Evolutionary conservation across 495 filamentous ascomycete species (phyloP).

Genomic region (Cairneyella variabilis): DNA sequence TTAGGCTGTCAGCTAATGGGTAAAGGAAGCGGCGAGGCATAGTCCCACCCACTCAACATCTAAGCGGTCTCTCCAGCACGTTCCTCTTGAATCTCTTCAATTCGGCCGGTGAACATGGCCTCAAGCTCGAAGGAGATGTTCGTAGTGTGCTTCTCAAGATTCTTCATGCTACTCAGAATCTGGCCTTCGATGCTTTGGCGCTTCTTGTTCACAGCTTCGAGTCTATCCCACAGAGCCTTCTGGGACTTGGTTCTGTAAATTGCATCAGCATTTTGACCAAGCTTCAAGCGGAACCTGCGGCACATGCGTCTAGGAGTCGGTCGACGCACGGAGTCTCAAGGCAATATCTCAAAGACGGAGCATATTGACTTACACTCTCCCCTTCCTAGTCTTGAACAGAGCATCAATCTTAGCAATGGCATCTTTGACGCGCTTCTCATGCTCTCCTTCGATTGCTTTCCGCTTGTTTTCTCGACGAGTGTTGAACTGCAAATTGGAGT

Average conservation of each 20-base stretch:
- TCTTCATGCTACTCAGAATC: conserved; percentile 21
- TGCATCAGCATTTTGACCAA: too few species aligned
- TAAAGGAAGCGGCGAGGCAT: too few species aligned
- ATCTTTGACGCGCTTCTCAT: conserved; percentile 22
- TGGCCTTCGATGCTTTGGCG: conserved; percentile 19
- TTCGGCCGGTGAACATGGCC: conserved; percentile 20
- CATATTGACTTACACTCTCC: conserved; percentile 22
- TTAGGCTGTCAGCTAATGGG: too few species aligned
- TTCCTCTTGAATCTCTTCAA: conserved; percentile 21
- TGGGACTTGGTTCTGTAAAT: conserved; percentile 22
- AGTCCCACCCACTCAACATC: too few species aligned
- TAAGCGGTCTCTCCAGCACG: too few species aligned
- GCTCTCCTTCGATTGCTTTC: conserved; percentile 21
- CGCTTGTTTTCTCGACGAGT: conserved; percentile 24
- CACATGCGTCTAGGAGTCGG: too few species aligned
- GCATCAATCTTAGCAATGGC: conserved; percentile 19
- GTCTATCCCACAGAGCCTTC: conserved; percentile 7
- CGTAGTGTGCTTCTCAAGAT: conserved; percentile 15
- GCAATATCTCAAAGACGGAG: too few species aligned
- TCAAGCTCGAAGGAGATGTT: conserved; percentile 21
- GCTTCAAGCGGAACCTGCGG: too few species aligned
- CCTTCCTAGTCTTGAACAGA: conserved; percentile 12
- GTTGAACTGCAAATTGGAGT: conserved; percentile 19
- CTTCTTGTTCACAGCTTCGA: conserved; percentile 20
- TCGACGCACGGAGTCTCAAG: too few species aligned